A percentile compares a stretch with the other conserved stretches of the same genome.
Evolutionary conservation across 352 stramenopile species (phyloP).

Genomic region (Thalassiosira mediterranea): DNA sequence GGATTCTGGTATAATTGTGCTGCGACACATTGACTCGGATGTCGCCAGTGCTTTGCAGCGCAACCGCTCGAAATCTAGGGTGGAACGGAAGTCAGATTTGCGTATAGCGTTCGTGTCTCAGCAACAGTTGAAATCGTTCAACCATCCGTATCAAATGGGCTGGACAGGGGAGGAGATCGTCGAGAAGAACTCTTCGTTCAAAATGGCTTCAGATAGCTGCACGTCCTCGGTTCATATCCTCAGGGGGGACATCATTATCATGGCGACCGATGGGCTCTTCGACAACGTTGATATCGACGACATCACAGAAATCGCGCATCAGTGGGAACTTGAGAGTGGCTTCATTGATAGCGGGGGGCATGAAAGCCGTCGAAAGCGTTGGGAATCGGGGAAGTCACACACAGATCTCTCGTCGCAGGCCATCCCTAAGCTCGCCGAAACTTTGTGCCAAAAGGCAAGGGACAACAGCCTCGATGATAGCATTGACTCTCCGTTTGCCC

Average conservation of each 20-base stretch:
- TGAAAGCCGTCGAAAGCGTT: conserved; percentile 65
- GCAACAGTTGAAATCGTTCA: conserved; percentile 96
- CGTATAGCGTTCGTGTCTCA: conserved; percentile 91
- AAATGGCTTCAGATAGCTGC: conserved; percentile 90
- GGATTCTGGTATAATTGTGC: conserved; percentile 89
- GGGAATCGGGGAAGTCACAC: conserved; percentile 61
- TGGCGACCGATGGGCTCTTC: conserved; percentile 96
- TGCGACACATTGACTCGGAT: conserved; percentile 86
- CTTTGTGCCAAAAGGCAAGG: conserved; percentile 87
- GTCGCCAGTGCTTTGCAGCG: conserved; percentile 83
- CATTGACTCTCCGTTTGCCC: conserved; percentile 94
- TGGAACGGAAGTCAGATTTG: conserved; percentile 81
- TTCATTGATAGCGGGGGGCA: conserved; percentile 71
- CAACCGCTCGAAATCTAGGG: conserved; percentile 62
- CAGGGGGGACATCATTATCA: conserved; percentile 93
- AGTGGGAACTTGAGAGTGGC: conserved; percentile 78
- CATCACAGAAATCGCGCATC: conserved; percentile 68
- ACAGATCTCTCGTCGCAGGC: conserved; percentile 45
- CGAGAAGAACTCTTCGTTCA: conserved; percentile 86
- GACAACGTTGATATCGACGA: conserved; percentile 94
- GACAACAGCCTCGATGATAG: conserved; percentile 90
- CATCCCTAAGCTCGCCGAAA: conserved; percentile 85
- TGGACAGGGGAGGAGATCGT: conserved; percentile 81
- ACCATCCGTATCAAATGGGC: conserved; percentile 95
- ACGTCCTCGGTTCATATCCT: conserved; percentile 91